A percentile compares a stretch with the other conserved stretches of the same genome.
Conservation (phyloP, 345 rosid species). For the Eucalyptus tenuipes region DNA sequence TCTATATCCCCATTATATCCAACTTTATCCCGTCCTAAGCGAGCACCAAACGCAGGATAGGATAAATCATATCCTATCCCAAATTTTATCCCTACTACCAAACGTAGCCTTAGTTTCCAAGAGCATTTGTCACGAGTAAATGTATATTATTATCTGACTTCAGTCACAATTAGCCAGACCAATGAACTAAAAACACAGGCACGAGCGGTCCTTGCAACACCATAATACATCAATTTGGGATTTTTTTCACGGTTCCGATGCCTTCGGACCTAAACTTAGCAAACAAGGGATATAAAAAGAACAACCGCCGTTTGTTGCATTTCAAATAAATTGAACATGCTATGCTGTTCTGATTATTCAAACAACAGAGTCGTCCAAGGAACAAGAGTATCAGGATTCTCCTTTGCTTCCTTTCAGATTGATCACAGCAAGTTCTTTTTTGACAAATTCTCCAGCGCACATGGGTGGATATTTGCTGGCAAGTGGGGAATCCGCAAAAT, state of each 20-base stretch:
- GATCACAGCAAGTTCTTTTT: conserved; percentile 59
- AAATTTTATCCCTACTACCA: no score
- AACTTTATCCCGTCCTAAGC: no score
- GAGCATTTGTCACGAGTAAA: not conserved
- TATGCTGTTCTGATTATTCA: not conserved
- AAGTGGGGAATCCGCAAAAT: conserved; percentile 49
- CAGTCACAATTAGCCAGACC: not conserved
- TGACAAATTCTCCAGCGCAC: conserved; percentile 43
- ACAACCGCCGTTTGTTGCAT: not conserved
- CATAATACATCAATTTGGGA: not conserved
- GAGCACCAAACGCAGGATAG: no score
- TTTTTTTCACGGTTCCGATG: not conserved
- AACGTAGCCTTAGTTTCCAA: not conserved
- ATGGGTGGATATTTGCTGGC: conserved; percentile 56
- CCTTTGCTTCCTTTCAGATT: conserved; percentile 55
- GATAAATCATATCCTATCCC: no score
- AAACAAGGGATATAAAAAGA: not conserved
- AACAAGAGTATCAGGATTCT: conserved; percentile 1
- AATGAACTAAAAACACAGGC: not conserved
- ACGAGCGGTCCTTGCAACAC: not conserved
- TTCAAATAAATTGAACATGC: not conserved
- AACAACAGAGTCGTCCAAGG: not conserved
- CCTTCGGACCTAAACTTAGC: not conserved
- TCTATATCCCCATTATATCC: no score
- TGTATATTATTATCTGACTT: not conserved